Percentiles rank a stretch among this genome's conserved stretches.
Evolutionary conservation across 2,329 filamentous ascomycete species (phyloP).

Genomic region (Apiospora pterosperma): DNA sequence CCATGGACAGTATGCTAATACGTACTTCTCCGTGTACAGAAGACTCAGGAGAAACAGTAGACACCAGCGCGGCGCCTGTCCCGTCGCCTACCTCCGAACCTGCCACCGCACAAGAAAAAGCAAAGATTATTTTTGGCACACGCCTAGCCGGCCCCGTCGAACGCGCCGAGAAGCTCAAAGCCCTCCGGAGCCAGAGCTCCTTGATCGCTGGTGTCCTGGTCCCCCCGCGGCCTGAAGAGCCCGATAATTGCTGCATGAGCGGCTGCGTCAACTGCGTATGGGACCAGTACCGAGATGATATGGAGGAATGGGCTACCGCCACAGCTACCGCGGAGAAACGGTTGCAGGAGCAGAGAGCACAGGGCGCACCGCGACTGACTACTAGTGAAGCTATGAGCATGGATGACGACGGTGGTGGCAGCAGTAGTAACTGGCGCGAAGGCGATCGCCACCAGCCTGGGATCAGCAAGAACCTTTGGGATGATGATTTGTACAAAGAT

Average conservation of each 20-base stretch:
- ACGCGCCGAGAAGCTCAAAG: conserved; percentile 56
- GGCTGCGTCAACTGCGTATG: conserved; percentile 98
- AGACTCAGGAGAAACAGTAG: conserved; percentile 10
- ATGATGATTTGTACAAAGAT: conserved; percentile 69
- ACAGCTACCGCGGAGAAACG: conserved; percentile 60
- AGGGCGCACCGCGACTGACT: conserved; percentile 29
- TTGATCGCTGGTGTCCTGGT: conserved; percentile 76
- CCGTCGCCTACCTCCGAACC: conserved; percentile 32
- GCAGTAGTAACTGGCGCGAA: conserved; percentile 62
- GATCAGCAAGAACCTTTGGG: conserved; percentile 51
- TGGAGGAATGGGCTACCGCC: conserved; percentile 80
- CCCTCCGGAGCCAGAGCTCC: conserved; percentile 55
- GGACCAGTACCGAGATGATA: conserved; percentile 86
- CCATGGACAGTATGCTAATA: conserved; percentile 7
- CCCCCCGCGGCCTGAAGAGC: conserved; percentile 81
- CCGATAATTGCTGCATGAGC: conserved; percentile 99
- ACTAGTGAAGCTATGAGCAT: conserved; percentile 51
- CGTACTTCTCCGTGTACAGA: neutral
- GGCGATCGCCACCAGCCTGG: conserved; percentile 34
- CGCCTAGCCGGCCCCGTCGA: conserved; percentile 71
- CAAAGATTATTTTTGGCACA: conserved; percentile 77
- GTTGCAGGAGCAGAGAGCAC: conserved; percentile 30
- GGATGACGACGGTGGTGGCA: conserved; percentile 79
- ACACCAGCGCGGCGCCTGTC: conserved; percentile 6
- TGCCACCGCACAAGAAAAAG: conserved; percentile 48